These are phyloP conservation scores for Pseudonitzschia pungens DNA, from an alignment of 108 stramenopile species.

Conservation along the genomic window DNA sequence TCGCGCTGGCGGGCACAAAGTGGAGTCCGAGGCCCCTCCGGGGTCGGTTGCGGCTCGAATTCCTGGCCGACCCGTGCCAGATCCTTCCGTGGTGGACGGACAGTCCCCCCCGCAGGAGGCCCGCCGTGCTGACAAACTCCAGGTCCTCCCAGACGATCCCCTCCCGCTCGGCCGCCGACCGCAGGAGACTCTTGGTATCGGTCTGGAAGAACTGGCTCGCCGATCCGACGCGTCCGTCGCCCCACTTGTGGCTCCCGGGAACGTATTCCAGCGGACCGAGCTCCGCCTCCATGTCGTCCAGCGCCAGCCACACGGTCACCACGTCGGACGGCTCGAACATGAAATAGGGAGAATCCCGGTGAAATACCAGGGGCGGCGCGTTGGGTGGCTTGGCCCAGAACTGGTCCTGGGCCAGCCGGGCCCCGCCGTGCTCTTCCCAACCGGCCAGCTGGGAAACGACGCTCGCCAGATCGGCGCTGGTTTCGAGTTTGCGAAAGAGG, in stretches of 20 bases:
- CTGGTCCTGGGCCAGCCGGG: slow-evolving; percentile 83
- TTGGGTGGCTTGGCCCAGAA: slow-evolving; percentile 72
- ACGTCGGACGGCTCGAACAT: slow-evolving; percentile 75
- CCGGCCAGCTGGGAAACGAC: slow-evolving; percentile 67
- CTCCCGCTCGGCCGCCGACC: slow-evolving; percentile 53
- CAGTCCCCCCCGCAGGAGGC: slow-evolving; percentile 60
- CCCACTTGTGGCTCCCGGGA: slow-evolving; percentile 69
- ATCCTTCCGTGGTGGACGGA: slow-evolving; percentile 77
- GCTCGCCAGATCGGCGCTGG: slow-evolving; percentile 40
- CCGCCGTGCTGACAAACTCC: slow-evolving; percentile 61
- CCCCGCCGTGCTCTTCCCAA: slow-evolving; percentile 57
- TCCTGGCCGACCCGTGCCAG: slow-evolving; percentile 81
- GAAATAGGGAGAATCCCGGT: slow-evolving; percentile 86
- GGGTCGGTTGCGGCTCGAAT: slow-evolving; percentile 40
- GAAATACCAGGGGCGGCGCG: slow-evolving; percentile 69
- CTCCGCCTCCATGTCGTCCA: slow-evolving; percentile 81
- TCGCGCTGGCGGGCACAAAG: slow-evolving; percentile 71
- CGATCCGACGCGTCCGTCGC: slow-evolving; percentile 58
- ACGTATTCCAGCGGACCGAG: slow-evolving; percentile 84
- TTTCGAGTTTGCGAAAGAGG: slow-evolving; percentile 65
- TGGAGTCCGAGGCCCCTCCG: slow-evolving; percentile 81
- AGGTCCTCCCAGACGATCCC: slow-evolving; percentile 44
- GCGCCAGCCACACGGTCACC: slow-evolving; percentile 81
- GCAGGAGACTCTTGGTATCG: slow-evolving; percentile 40
- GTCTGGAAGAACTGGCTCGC: slow-evolving; percentile 64